phyloP scores from a whole-genome alignment of 1,284 basidiomycete genomes.

The Boletus mariae region DNA sequence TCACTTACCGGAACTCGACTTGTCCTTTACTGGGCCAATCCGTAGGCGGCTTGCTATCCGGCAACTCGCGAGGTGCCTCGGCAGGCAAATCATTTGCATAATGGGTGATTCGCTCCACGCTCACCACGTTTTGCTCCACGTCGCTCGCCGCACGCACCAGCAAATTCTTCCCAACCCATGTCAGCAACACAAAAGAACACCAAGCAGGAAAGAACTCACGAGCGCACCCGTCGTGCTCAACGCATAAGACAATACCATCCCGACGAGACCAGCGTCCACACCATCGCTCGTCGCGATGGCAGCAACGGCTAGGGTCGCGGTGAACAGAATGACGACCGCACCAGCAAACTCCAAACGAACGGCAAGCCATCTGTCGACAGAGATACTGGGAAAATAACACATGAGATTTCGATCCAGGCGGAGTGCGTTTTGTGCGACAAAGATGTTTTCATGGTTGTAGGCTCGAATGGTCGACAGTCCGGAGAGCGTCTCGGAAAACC shows the following conservation, averaged over 20 bases:
- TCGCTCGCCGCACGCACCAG: slow-evolving; percentile 88
- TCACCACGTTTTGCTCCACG: slow-evolving; percentile 92
- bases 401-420: slow-evolving; percentile 86
- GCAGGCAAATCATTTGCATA: slow-evolving; percentile 68
- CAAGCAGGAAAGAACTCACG: slow-evolving; percentile 37
- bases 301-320: slow-evolving; percentile 66
- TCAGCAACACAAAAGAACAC: not conserved
- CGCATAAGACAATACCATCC: slow-evolving; percentile 86
- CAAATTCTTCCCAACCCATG: slow-evolving; percentile 60
- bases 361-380: slow-evolving; percentile 80
- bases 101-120: slow-evolving; percentile 74
- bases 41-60: slow-evolving; percentile 55
- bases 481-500: slow-evolving; percentile 85
- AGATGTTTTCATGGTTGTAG: slow-evolving; percentile 69
- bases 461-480: slow-evolving; percentile 87
- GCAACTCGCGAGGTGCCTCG: slow-evolving; percentile 75
- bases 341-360: slow-evolving; percentile 81
- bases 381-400: slow-evolving; percentile 70
- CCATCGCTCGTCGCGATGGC: slow-evolving; percentile 62
- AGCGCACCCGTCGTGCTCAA: slow-evolving; percentile 75
- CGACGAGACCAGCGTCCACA: slow-evolving; percentile 87
- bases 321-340: slow-evolving; percentile 74
- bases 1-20: slow-evolving; percentile 68
- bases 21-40: slow-evolving; percentile 77
- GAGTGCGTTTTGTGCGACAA: slow-evolving; percentile 74